Conservation (phyloP, 1,139 yeast genomes). For the Pichia sp. region DNA sequence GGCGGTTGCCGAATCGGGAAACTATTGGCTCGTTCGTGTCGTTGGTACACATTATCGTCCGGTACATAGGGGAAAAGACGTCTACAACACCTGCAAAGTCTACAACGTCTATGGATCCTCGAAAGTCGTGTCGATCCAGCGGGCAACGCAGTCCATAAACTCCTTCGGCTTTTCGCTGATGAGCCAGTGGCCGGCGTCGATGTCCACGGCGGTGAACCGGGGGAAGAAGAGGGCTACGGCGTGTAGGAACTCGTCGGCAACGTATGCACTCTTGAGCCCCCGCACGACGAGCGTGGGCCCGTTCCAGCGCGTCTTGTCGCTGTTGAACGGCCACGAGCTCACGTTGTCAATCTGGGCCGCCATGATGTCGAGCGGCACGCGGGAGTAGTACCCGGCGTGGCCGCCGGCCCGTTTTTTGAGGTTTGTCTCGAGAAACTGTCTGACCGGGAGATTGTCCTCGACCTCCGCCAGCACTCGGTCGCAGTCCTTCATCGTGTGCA, state of each 20-base stretch:
- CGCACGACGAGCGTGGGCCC: constrained; percentile 78
- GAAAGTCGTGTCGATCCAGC: constrained; percentile 40
- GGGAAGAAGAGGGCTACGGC: constrained; percentile 80
- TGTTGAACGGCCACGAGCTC: constrained; percentile 74
- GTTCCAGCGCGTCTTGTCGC: constrained; percentile 50
- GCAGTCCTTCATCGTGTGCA: constrained; percentile 60
- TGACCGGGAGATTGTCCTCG: constrained; percentile 56
- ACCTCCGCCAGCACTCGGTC: constrained; percentile 58
- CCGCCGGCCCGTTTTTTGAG: constrained; percentile 39
- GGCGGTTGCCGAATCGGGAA: background rate
- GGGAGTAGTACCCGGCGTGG: constrained; percentile 19
- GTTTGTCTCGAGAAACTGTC: constrained; percentile 78
- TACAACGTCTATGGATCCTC: background rate
- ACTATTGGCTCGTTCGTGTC: background rate
- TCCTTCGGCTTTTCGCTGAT: constrained; percentile 74
- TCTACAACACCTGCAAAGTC: background rate
- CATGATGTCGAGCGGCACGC: constrained; percentile 68
- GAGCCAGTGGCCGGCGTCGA: constrained; percentile 90
- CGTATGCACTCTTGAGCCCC: constrained; percentile 71
- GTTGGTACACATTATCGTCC: background rate
- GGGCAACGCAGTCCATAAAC: constrained; percentile 53
- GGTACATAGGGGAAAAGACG: background rate
- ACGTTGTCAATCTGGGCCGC: constrained; percentile 63
- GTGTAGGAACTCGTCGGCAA: constrained; percentile 81
- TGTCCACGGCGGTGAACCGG: constrained; percentile 61